Conservation (phyloP, 2,329 filamentous ascomycete genomes). For the Neonectria neomacrospora region DNA sequence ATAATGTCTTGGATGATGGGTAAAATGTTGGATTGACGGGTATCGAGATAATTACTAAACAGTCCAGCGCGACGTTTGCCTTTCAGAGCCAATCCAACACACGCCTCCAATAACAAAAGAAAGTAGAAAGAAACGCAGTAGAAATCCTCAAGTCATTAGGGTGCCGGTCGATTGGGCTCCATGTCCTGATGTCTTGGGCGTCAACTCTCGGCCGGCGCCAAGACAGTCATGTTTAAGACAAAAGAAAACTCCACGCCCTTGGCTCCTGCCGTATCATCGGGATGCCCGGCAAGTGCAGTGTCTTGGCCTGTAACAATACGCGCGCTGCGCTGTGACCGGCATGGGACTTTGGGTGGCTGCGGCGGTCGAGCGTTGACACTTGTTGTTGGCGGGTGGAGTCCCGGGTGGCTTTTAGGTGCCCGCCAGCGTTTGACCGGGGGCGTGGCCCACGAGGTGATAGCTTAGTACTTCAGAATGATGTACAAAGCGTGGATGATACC, state of each 20-base stretch:
- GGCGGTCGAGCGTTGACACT: constrained; percentile 7
- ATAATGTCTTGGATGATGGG: neutral
- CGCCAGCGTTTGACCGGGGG: constrained; percentile 25
- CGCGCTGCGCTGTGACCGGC: constrained; percentile 13
- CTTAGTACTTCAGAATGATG: constrained; percentile 90
- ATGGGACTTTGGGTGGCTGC: constrained; percentile 15
- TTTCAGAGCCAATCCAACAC: constrained; percentile 41
- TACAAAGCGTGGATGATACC: constrained; percentile 95
- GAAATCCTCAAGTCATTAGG: constrained; percentile 34
- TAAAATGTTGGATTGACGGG: constrained; percentile 44
- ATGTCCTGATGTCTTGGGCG: constrained; percentile 13
- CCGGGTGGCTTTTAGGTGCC: constrained; percentile 14
- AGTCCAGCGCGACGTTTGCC: constrained; percentile 41
- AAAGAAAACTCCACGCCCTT: constrained; percentile 9
- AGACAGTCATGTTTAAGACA: constrained; percentile 11
- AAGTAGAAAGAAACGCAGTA: constrained; percentile 22
- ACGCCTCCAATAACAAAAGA: constrained; percentile 39
- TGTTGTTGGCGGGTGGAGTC: constrained; percentile 22
- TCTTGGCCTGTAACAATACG: constrained; percentile 26
- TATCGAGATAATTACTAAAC: constrained; percentile 46
- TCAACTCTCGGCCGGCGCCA: neutral
- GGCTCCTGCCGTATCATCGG: constrained; percentile 15
- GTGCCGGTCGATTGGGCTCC: constrained; percentile 34
- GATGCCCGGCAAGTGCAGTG: constrained; percentile 19
- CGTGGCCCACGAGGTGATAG: constrained; percentile 26